These are phyloP conservation scores for Anthoceros angustus DNA, from an alignment of 225 moss, liverwort and hornwort genomes.

Conservation along the genomic window DNA sequence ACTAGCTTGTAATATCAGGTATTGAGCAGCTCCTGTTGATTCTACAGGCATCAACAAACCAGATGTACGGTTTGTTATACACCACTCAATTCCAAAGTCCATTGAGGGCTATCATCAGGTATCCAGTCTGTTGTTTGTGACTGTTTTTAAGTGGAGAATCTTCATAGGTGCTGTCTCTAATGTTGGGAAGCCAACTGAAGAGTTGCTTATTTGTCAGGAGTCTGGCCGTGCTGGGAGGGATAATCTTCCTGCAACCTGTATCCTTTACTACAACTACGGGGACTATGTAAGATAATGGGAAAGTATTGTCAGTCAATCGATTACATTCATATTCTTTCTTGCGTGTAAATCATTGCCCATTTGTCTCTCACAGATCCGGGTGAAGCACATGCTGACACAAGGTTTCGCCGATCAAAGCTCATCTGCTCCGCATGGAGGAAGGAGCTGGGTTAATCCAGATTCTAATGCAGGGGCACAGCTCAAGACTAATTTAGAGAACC, in stretches of 20 bases:
- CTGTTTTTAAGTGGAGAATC: neutral
- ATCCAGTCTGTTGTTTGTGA: neutral
- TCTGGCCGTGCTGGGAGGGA: conserved; percentile 97
- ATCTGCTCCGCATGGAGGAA: conserved; percentile 31
- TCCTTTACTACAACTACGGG: conserved; percentile 83
- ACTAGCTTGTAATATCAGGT: neutral
- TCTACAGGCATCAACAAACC: conserved; percentile 87
- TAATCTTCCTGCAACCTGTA: conserved; percentile 78
- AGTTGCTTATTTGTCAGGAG: conserved; percentile 36
- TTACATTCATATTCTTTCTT: neutral
- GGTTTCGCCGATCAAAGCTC: conserved; percentile 65
- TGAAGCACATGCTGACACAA: conserved; percentile 97
- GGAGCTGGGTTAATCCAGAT: conserved; percentile 25
- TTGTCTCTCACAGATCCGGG: conserved; percentile 46
- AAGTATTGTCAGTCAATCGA: neutral
- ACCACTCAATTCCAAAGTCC: conserved; percentile 92
- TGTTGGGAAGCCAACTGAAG: neutral
- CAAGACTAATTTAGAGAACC: conserved; percentile 72
- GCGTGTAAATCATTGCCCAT: neutral
- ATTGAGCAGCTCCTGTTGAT: neutral
- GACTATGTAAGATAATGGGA: conserved; percentile 50
- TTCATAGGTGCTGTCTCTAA: neutral
- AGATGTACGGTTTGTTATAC: conserved; percentile 95
- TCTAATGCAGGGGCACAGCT: conserved; percentile 47
- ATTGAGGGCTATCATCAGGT: conserved; percentile 99